phyloP scores from a whole-genome alignment of 192 early-diverging fungal genomes.

The Backusella mclennaniae region DNA sequence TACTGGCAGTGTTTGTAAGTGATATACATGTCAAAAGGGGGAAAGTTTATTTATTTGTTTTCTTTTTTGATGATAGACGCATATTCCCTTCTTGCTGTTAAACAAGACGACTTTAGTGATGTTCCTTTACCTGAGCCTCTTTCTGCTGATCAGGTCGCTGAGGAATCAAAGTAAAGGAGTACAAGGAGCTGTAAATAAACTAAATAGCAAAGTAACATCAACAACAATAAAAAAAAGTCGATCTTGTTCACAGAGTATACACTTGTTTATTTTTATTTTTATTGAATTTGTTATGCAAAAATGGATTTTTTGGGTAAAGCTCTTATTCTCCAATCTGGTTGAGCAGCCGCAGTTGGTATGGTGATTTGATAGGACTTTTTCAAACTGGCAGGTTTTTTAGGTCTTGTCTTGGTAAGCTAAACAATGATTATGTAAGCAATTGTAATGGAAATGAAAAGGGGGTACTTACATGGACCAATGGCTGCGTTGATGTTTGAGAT shows the following conservation, averaged over 20 bases:
- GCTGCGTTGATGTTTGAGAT: background rate
- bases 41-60: background rate
- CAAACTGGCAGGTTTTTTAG: conserved; percentile 1
- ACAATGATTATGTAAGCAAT: background rate
- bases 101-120: conserved; percentile 78
- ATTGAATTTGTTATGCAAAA: background rate
- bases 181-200: background rate
- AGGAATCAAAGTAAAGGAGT: conserved; percentile 6
- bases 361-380: background rate
- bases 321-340: conserved; percentile 16
- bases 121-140: conserved; percentile 55
- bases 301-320: conserved; percentile 3
- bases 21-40: background rate
- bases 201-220: background rate
- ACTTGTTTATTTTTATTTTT: background rate
- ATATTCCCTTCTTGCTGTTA: conserved; percentile 72
- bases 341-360: conserved; percentile 8
- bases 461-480: conserved; percentile 4
- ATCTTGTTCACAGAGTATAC: background rate
- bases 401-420: conserved; percentile 1
- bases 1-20: conserved; percentile 53
- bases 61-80: conserved; percentile 40
- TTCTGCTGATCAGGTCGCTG: conserved; percentile 24
- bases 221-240: background rate
- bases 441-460: background rate